Percentiles rank a stretch among this genome's conserved stretches.
These are phyloP conservation scores for Narthecium ossifragum DNA, from an alignment of 106 monocot genomes.

Conservation along the genomic window DNA sequence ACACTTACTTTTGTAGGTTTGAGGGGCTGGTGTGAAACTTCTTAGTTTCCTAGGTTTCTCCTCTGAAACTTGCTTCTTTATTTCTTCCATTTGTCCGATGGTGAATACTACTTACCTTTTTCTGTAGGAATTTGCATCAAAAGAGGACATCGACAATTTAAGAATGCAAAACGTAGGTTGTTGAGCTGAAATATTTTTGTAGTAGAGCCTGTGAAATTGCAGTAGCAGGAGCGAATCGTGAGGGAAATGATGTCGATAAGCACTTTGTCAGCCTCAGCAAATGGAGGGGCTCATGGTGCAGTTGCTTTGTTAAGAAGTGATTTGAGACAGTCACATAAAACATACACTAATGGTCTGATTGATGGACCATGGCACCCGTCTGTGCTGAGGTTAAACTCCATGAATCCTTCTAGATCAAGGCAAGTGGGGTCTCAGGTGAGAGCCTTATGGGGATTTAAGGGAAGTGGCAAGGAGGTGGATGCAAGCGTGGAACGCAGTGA, in stretches of 20 bases:
- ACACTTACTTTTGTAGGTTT: too few species aligned
- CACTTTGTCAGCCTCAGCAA: constrained; percentile 22
- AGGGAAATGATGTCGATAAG: too few species aligned
- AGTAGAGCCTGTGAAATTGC: too few species aligned
- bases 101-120: too few species aligned
- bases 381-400: constrained; percentile 7
- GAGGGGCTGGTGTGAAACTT: too few species aligned
- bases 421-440: constrained; percentile 15
- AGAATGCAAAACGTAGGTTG: too few species aligned
- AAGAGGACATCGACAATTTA: too few species aligned
- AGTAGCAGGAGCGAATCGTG: not conserved
- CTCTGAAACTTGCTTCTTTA: too few species aligned
- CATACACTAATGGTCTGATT: constrained; percentile 11
- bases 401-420: constrained; percentile 9
- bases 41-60: too few species aligned
- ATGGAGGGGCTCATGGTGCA: constrained; percentile 21
- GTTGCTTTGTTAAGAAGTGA: constrained; percentile 14
- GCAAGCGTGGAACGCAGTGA: constrained; percentile 73
- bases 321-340: constrained; percentile 12
- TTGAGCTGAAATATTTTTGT: too few species aligned
- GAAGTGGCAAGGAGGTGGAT: constrained; percentile 33
- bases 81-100: too few species aligned
- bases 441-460: constrained; percentile 56
- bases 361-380: constrained; percentile 14
- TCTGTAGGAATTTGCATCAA: too few species aligned